Evolutionary conservation across 1,139 yeast genomes (phyloP).

Genomic region (Pneumocystis jirovecii): DNA sequence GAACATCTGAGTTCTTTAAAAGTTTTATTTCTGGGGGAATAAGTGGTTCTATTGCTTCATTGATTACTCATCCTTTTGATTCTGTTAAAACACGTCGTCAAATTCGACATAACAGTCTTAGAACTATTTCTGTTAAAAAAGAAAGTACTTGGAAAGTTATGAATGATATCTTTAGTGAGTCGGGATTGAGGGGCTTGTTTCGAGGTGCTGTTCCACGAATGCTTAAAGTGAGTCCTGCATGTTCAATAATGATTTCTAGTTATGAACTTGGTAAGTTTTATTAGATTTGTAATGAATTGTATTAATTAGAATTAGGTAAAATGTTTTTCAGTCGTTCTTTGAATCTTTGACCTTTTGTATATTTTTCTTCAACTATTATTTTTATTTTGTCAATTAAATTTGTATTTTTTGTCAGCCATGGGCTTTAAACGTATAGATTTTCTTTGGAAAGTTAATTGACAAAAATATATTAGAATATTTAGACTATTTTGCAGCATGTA

Average conservation of each 20-base stretch:
- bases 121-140: slow-evolving; percentile 2
- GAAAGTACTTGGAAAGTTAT: slow-evolving; percentile 50
- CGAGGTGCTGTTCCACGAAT: slow-evolving; percentile 78
- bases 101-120: slow-evolving; percentile 29
- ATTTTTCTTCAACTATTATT: not conserved
- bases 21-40: slow-evolving; percentile 74
- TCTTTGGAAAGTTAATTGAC: not conserved
- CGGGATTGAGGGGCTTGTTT: slow-evolving; percentile 65
- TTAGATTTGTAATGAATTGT: not conserved
- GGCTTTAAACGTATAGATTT: not conserved
- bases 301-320: not conserved
- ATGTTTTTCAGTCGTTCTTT: not conserved
- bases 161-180: slow-evolving; percentile 44
- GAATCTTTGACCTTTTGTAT: not conserved
- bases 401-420: not conserved
- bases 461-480: not conserved
- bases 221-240: slow-evolving; percentile 85
- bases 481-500: not conserved
- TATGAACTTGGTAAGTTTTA: slow-evolving; percentile 64
- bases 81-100: slow-evolving; percentile 93
- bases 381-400: not conserved
- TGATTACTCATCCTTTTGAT: slow-evolving; percentile 85
- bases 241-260: slow-evolving; percentile 96
- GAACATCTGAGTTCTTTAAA: slow-evolving; percentile 46
- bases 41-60: slow-evolving; percentile 75